These are phyloP conservation scores for Fusarium temperatum DNA, from an alignment of 2,329 filamentous ascomycete genomes.

Conservation along the genomic window DNA sequence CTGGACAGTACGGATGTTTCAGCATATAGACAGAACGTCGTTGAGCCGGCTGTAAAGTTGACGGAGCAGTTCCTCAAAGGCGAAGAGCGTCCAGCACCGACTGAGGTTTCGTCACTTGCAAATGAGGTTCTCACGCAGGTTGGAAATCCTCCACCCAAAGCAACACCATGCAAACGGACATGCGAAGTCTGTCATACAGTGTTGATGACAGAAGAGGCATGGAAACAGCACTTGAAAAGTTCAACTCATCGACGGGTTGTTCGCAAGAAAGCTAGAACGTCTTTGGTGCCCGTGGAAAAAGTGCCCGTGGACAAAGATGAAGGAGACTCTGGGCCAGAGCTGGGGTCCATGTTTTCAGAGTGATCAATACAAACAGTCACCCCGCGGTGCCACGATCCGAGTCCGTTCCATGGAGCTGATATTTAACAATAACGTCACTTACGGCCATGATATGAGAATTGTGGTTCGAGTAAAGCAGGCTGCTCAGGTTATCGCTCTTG, in stretches of 20 bases:
- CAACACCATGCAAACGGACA: conserved; percentile 64
- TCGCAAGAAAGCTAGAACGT: conserved; percentile 50
- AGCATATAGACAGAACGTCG: conserved; percentile 70
- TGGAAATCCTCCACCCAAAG: conserved; percentile 56
- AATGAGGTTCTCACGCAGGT: conserved; percentile 64
- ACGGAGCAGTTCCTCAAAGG: conserved; percentile 70
- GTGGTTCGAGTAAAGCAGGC: neutral
- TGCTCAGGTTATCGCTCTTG: neutral
- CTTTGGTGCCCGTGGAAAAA: conserved; percentile 47
- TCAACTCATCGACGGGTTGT: conserved; percentile 47
- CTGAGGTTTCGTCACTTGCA: conserved; percentile 58
- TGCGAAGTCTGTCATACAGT: conserved; percentile 80
- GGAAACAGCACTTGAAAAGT: conserved; percentile 52
- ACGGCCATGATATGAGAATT: neutral
- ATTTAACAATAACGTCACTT: neutral
- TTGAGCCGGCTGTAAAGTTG: conserved; percentile 69
- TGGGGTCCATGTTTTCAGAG: conserved; percentile 42
- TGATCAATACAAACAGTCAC: conserved; percentile 8
- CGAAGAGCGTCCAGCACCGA: conserved; percentile 61
- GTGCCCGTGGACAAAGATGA: conserved; percentile 10
- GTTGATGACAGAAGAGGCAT: conserved; percentile 62
- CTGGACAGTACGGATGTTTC: conserved; percentile 79
- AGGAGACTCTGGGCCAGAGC: conserved; percentile 41
- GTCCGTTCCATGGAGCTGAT: neutral
- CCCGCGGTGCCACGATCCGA: neutral